Evolutionary conservation across 2,329 filamentous ascomycete genomes (phyloP).

Genomic region (Periconia sp.): DNA sequence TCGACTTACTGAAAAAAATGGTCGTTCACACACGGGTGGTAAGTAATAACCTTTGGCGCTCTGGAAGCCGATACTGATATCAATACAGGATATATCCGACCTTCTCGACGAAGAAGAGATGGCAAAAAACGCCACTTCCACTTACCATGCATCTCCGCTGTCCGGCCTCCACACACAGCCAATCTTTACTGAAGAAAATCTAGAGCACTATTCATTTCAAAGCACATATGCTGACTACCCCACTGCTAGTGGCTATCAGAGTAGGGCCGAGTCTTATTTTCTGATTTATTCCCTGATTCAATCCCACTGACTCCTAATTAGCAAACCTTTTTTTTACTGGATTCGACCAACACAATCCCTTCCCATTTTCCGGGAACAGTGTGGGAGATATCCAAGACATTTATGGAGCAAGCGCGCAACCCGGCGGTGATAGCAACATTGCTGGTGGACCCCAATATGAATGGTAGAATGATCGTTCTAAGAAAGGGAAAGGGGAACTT

Average conservation of each 20-base stretch:
- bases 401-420: slow-evolving; percentile 38
- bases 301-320: background rate
- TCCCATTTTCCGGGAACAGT: slow-evolving; percentile 11
- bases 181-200: slow-evolving; percentile 1
- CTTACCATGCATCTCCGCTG: too few relatives aligned
- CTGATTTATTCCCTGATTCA: background rate
- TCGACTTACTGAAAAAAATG: slow-evolving; percentile 19
- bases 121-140: background rate
- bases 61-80: background rate
- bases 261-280: slow-evolving; percentile 2
- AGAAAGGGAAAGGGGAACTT: too few relatives aligned
- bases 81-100: slow-evolving; percentile 16
- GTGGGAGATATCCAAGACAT: background rate
- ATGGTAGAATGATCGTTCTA: too few relatives aligned
- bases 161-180: background rate
- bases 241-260: background rate
- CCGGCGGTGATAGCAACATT: too few relatives aligned
- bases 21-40: slow-evolving; percentile 2
- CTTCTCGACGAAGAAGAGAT: slow-evolving; percentile 19
- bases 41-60: background rate
- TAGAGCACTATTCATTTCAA: background rate
- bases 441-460: too few relatives aligned
- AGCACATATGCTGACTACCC: background rate
- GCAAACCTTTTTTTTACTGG: slow-evolving; percentile 15
- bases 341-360: slow-evolving; percentile 18